phyloP scores from a whole-genome alignment of 2,329 filamentous ascomycete genomes.

The Aspergillus texensis region DNA sequence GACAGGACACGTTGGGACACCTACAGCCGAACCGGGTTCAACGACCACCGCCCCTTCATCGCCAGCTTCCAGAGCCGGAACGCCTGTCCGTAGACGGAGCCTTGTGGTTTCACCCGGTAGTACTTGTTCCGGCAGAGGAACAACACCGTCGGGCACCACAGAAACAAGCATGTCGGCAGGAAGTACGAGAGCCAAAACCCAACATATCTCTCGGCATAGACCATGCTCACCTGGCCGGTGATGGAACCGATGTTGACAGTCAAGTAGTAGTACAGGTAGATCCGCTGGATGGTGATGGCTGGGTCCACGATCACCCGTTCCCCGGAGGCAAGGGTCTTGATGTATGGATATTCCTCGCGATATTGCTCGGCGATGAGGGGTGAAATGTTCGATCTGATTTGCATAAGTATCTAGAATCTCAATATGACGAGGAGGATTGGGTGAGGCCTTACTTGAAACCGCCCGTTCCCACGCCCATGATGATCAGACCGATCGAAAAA shows the following conservation, averaged over 20 bases:
- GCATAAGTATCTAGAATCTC: neutral
- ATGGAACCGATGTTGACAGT: conserved; percentile 70
- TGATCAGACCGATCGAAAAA: conserved; percentile 65
- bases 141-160: conserved; percentile 64
- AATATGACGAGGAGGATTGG: neutral
- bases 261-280: conserved; percentile 72
- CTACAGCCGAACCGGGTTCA: conserved; percentile 63
- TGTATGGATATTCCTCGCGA: conserved; percentile 58
- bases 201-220: conserved; percentile 74
- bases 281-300: conserved; percentile 66
- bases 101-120: conserved; percentile 65
- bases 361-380: conserved; percentile 73
- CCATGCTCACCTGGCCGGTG: conserved; percentile 65
- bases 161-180: conserved; percentile 68
- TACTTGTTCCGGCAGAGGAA: conserved; percentile 65
- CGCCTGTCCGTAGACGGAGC: conserved; percentile 71
- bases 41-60: conserved; percentile 64
- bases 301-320: conserved; percentile 73
- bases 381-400: conserved; percentile 64
- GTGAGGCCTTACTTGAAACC: conserved; percentile 66
- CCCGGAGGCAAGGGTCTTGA: conserved; percentile 59
- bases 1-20: conserved; percentile 6
- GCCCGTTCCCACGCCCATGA: conserved; percentile 75
- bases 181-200: conserved; percentile 75
- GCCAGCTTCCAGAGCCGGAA: conserved; percentile 62